Evolutionary conservation across 768 basidiomycete species (phyloP).

Genomic region (Leccinum olivaceopallidum): DNA sequence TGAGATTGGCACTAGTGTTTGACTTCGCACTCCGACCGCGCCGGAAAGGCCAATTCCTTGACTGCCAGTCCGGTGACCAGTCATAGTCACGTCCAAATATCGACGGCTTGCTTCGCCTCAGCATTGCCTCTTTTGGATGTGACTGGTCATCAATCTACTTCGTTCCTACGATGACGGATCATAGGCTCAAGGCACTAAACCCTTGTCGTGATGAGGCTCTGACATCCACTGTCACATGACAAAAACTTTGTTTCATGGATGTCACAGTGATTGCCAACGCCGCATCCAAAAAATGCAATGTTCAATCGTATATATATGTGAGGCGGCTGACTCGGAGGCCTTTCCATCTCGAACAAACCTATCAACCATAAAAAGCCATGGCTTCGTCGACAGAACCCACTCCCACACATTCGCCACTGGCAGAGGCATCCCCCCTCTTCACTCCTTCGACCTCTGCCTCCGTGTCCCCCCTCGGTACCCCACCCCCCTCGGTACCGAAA

Average conservation of each 20-base stretch:
- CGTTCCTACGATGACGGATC: background rate
- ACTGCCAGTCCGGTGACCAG: too few species aligned
- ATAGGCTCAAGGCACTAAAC: background rate
- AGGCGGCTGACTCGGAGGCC: background rate
- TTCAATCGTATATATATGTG: background rate
- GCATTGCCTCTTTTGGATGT: too few species aligned
- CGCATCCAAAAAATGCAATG: background rate
- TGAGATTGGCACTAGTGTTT: background rate
- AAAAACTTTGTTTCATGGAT: background rate
- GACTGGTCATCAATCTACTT: too few species aligned
- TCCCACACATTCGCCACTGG: background rate
- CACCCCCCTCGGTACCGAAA: conserved; percentile 7
- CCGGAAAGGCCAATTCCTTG: too few species aligned
- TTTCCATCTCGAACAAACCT: background rate
- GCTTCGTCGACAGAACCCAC: background rate
- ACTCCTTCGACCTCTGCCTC: background rate
- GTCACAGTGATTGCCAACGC: background rate
- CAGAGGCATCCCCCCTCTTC: conserved; percentile 2
- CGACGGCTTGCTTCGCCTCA: too few species aligned
- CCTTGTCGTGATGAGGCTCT: background rate
- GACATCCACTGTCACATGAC: background rate
- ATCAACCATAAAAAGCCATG: background rate
- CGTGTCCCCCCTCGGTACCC: conserved; percentile 3
- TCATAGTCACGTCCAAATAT: too few species aligned
- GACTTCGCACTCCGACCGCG: too few species aligned